Conservation (phyloP, 1,284 basidiomycete genomes). For the Flammula alnicola region DNA sequence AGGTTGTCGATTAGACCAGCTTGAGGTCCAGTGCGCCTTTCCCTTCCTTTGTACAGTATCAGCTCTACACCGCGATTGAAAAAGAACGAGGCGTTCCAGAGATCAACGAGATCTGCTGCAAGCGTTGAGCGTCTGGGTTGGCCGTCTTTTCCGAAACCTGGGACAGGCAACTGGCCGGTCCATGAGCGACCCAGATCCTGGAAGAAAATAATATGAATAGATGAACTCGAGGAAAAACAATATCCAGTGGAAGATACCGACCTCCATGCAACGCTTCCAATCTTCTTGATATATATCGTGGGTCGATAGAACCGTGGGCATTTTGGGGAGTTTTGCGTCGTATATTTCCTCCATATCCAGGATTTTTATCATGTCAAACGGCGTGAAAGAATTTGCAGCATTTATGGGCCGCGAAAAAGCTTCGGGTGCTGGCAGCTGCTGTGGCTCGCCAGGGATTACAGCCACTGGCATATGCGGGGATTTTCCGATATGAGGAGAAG, state of each 20-base stretch:
- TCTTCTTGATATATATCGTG: slow-evolving; percentile 79
- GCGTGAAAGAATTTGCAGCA: slow-evolving; percentile 65
- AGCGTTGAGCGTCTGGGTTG: slow-evolving; percentile 60
- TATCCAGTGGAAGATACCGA: slow-evolving; percentile 34
- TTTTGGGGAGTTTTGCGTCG: slow-evolving; percentile 58
- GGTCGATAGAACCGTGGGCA: slow-evolving; percentile 72
- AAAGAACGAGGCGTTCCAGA: slow-evolving; percentile 81
- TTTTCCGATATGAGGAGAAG: slow-evolving; percentile 20
- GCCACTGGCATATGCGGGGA: slow-evolving; percentile 30
- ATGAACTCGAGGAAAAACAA: slow-evolving; percentile 9
- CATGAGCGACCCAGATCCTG: slow-evolving; percentile 75
- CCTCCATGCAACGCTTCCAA: slow-evolving; percentile 78
- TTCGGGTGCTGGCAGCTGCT: slow-evolving; percentile 64
- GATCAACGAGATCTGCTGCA: slow-evolving; percentile 69
- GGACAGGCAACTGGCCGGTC: slow-evolving; percentile 71
- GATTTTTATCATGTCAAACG: slow-evolving; percentile 71
- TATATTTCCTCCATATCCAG: slow-evolving; percentile 76
- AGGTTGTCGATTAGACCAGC: slow-evolving; percentile 59
- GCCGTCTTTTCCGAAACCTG: slow-evolving; percentile 49
- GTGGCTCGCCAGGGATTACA: slow-evolving; percentile 38
- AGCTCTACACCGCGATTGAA: slow-evolving; percentile 70
- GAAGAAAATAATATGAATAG: slow-evolving; percentile 6
- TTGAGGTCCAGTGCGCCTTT: slow-evolving; percentile 68
- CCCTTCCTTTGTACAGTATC: slow-evolving; percentile 74
- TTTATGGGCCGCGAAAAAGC: slow-evolving; percentile 74